Evolutionary conservation across 2,329 filamentous ascomycete species (phyloP), one percentile per base, ranked within the genome.

Genomic region (Amphichorda felina): DNA sequence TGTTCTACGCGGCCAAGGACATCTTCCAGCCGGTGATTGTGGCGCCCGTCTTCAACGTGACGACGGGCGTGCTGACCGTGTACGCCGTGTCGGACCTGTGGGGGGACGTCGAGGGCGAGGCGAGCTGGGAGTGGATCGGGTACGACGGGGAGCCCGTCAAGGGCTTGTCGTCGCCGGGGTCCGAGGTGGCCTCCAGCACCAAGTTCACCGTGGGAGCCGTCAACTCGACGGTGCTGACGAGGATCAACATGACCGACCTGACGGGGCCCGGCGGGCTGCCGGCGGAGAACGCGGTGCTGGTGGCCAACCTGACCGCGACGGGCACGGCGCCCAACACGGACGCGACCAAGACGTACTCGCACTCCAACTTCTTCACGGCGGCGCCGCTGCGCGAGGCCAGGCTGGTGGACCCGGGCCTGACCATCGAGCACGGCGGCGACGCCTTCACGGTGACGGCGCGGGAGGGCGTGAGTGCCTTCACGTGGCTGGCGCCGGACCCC

Each of bases 1-100:
- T 79, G 14, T 73, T 78, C 39, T 72, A 78, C 38, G 56, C 64
- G 2, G 65, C 68, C 3, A 69, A 67, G 38, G 70, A 78, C 38
- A 65, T 72, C 17, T 79, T 74, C 43, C 51, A 70, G 35, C 61
- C 62, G 2, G 55, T 78, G n/a, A 72, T 79, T 38, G 60, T 77
- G n/a, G 64, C 71, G 2, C 66, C 72, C 0, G 69, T 70, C 41
- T 72, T 61, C 55, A 66, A 77, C 41, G 50, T 57, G 15, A 60
- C 59, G 0, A 69, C 63, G 0, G 66, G 66, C 1, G 49, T 63
- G 15, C 51, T 79, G 13, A 59, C 64, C 5, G 53, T 74, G 2
- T 77, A 38, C 15, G 40, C 38, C 2, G 33, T 42, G 15, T 37
- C 37, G 25, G 40, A 42, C 21, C 30, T 24, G 21, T 24, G 21